Evolutionary conservation across 2,329 filamentous ascomycete species (phyloP).

Genomic region (Alternaria solani): DNA sequence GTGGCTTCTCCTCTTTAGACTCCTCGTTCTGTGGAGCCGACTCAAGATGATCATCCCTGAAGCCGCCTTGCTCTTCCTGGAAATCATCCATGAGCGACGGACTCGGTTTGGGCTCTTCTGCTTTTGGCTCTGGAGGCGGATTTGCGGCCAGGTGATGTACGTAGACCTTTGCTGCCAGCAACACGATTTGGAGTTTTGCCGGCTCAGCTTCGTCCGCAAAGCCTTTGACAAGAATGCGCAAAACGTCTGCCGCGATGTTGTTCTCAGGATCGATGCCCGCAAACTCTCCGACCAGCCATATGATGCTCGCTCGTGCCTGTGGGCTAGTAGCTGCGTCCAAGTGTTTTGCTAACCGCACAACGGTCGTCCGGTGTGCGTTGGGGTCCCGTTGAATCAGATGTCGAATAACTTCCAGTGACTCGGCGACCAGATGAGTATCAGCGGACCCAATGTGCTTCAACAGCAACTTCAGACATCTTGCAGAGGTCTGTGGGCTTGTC

Average conservation of each 20-base stretch:
- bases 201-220: slow-evolving; percentile 85
- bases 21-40: slow-evolving; percentile 18
- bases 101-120: slow-evolving; percentile 36
- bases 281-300: slow-evolving; percentile 97
- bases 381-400: slow-evolving; percentile 95
- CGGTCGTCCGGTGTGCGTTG: slow-evolving; percentile 79
- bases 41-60: slow-evolving; percentile 39
- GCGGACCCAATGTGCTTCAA: slow-evolving; percentile 87
- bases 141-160: slow-evolving; percentile 81
- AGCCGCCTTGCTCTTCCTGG: slow-evolving; percentile 49
- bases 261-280: slow-evolving; percentile 79
- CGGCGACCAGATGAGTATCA: slow-evolving; percentile 87
- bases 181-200: slow-evolving; percentile 88
- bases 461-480: slow-evolving; percentile 81
- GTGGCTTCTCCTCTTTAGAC: slow-evolving; percentile 54
- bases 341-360: slow-evolving; percentile 88
- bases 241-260: slow-evolving; percentile 91
- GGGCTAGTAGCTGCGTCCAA: slow-evolving; percentile 88
- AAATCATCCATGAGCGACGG: slow-evolving; percentile 37
- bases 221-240: slow-evolving; percentile 84
- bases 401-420: slow-evolving; percentile 92
- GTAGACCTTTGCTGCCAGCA: slow-evolving; percentile 96
- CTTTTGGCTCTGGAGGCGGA: slow-evolving; percentile 51
- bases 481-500: slow-evolving; percentile 58
- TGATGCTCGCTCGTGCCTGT: slow-evolving; percentile 89